Conservation (phyloP, 352 stramenopile species). For the Phytophthora hybrid region DNA sequence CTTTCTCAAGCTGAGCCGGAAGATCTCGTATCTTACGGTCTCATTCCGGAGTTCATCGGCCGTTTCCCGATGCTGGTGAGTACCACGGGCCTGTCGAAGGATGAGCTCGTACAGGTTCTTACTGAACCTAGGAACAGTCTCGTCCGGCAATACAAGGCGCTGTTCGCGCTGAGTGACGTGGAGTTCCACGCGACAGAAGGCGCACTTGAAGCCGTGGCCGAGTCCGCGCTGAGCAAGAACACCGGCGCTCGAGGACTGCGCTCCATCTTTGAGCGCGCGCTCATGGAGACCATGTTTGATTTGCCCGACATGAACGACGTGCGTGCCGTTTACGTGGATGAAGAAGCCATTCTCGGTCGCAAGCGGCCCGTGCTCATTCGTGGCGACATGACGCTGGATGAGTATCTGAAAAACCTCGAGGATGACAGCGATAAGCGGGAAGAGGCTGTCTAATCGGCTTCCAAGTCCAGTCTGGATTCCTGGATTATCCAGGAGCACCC, state of each 20-base stretch:
- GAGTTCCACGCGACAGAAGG: slow-evolving; percentile 96
- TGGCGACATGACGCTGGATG: slow-evolving; percentile 66
- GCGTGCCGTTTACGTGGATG: slow-evolving; percentile 95
- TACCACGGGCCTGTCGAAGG: slow-evolving; percentile 91
- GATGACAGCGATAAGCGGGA: slow-evolving; percentile 70
- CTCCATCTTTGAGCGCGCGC: slow-evolving; percentile 94
- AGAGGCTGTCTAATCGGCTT: slow-evolving; percentile 52
- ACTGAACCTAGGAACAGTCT: slow-evolving; percentile 98
- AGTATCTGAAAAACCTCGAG: slow-evolving; percentile 79
- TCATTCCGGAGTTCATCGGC: slow-evolving; percentile 99
- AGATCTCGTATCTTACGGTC: slow-evolving; percentile 97
- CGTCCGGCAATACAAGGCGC: slow-evolving; percentile 96
- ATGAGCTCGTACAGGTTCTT: slow-evolving; percentile 96
- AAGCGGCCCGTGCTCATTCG: slow-evolving; percentile 93
- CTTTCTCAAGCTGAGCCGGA: slow-evolving; percentile 95
- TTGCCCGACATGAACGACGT: slow-evolving; percentile 93
- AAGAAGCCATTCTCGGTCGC: slow-evolving; percentile 89
- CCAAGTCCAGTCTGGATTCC: background rate
- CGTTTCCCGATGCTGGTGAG: slow-evolving; percentile 97
- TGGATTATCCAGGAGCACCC: background rate
- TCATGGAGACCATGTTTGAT: slow-evolving; percentile 98
- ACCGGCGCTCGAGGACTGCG: slow-evolving; percentile 97
- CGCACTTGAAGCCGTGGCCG: slow-evolving; percentile 95
- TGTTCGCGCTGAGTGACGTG: slow-evolving; percentile 97
- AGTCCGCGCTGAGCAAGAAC: slow-evolving; percentile 93